Base-by-base conservation (phyloP, 2,329 filamentous ascomycete species). In the Phoma sp. region DNA sequence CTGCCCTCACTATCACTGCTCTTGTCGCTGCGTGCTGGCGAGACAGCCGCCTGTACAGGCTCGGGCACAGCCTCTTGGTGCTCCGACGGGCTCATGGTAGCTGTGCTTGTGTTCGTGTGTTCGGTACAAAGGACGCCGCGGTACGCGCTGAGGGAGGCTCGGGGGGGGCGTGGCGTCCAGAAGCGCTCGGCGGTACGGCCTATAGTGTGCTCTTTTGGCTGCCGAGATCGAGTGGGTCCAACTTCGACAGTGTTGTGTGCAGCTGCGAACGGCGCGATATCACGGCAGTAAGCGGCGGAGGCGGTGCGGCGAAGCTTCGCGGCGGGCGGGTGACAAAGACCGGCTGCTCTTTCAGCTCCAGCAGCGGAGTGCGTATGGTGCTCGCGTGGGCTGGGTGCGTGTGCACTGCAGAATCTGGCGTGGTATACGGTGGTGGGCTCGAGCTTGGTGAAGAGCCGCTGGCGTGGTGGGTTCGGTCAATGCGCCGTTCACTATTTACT, bases 1-100 rank as follows among this genome's bases (percentile, higher is more conserved):
- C 80, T 81, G 68, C 87, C 84, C 56, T 81, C 80, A 53, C 74
- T 75, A 34, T 80, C 78, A 51, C 72, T 72, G 60, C 71, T 73
- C 54, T 62, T 74, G 57, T 81, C 79, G 53, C 73, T 76, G 30
- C 62, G 68, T 30, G 71, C 62, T 23, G 71, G 71, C 2, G 72
- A 72, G 18, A 57, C 40, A 10, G 61, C 34, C 18, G 61, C 45
- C 33, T 47, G 52, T 15, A 52, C 36, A 11, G 56, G 30, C 4
- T 53, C 53, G 21, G 57, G 39, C 34, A 56, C 53, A 23, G 57
- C 34, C 18, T 61, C 64, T 33, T 54, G 61, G 30, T 64, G 64
- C 59, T 69, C 62, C 17, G 60, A 46, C 34, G 60, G 61, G 57
- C 61, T 65, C 58, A 67, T 64, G 64, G 70, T 71, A 42, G 48